phyloP scores from a whole-genome alignment of 1,139 yeast genomes.

The Yamadazyma diddensiae region DNA sequence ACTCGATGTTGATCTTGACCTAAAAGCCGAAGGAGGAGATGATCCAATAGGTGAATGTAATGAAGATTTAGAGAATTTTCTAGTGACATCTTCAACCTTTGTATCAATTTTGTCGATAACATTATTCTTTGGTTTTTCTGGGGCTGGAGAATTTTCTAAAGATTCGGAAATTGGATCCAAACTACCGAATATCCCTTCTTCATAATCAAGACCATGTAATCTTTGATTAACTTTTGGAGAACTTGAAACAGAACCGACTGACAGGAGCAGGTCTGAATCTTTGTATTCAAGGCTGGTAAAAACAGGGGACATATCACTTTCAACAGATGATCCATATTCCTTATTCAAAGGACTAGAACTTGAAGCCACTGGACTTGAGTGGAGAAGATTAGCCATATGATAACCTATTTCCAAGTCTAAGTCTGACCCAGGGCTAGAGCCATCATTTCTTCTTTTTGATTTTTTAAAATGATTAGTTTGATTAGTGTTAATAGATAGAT shows the following conservation, averaged over 20 bases:
- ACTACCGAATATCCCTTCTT: conserved; percentile 17
- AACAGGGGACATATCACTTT: conserved; percentile 41
- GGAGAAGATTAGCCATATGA: conserved; percentile 43
- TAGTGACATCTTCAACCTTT: conserved; percentile 5
- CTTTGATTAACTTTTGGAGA: conserved; percentile 9
- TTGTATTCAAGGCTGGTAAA: conserved; percentile 34
- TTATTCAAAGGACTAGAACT: conserved; percentile 5
- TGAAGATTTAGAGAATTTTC: conserved; percentile 7
- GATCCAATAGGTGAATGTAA: conserved; percentile 5
- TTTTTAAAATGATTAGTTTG: conserved; percentile 5
- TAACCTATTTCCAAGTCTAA: conserved; percentile 45
- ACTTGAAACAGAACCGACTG: conserved; percentile 15
- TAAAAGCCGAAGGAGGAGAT: conserved; percentile 6
- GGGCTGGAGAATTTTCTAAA: conserved; percentile 36
- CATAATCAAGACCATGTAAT: conserved; percentile 8
- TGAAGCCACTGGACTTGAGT: conserved; percentile 24
- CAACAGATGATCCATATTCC: conserved; percentile 32
- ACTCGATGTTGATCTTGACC: background rate
- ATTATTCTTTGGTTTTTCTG: conserved; percentile 11
- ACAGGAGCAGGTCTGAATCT: conserved; percentile 44
- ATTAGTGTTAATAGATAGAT: conserved; percentile 10
- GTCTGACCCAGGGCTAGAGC: no score
- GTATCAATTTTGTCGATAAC: conserved; percentile 1
- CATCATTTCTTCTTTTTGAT: conserved; percentile 4
- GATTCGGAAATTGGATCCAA: conserved; percentile 47